These are phyloP conservation scores for Fusarium papillatum DNA, from an alignment of 2,329 filamentous ascomycete species.

Conservation along the genomic window DNA sequence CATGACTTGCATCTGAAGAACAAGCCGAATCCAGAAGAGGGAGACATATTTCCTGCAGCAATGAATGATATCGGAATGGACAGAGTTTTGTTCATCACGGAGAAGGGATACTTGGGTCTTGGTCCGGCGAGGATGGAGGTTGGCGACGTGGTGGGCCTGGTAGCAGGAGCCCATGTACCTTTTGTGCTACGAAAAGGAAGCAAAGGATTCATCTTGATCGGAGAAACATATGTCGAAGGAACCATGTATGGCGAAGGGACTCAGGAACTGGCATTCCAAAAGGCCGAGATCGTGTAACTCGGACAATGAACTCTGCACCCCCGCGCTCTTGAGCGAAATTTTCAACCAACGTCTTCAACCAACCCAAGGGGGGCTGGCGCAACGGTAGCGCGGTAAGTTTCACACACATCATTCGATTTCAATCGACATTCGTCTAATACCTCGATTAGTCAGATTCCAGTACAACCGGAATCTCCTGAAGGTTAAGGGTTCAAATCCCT, in stretches of 20 bases:
- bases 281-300: background rate
- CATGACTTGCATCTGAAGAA: background rate
- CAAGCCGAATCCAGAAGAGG: background rate
- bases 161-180: constrained; percentile 13
- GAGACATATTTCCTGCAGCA: constrained; percentile 16
- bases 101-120: constrained; percentile 1
- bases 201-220: background rate
- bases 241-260: background rate
- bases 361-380: background rate
- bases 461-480: background rate
- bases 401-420: too few relatives aligned
- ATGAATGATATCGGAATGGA: constrained; percentile 14
- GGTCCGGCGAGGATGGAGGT: background rate
- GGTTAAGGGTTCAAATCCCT: constrained; percentile 1
- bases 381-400: background rate
- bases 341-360: background rate
- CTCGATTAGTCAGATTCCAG: background rate
- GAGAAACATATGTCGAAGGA: constrained; percentile 3
- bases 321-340: background rate
- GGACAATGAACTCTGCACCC: background rate
- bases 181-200: background rate
- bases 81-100: background rate
- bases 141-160: background rate
- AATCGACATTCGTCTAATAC: too few relatives aligned
- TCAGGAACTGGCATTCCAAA: background rate